Evolutionary conservation across 805 yeast species (phyloP).

Genomic region (Pichia thaimueangensis): DNA sequence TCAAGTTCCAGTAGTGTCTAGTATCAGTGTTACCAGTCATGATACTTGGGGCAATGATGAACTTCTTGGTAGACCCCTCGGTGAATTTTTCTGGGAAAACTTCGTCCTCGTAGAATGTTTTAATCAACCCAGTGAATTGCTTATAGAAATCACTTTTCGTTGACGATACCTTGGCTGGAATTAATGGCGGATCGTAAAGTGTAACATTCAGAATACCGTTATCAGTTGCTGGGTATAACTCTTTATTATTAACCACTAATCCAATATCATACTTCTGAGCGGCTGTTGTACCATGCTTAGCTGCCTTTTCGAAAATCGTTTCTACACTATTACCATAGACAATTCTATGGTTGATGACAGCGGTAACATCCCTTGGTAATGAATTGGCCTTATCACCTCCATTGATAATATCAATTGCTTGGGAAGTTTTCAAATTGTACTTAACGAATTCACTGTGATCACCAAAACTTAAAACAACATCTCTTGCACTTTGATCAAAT

Average conservation of each 20-base stretch:
- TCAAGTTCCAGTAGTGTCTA: slow-evolving; percentile 53
- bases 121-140: slow-evolving; percentile 53
- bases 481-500: slow-evolving; percentile 31
- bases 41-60: slow-evolving; percentile 48
- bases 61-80: slow-evolving; percentile 11
- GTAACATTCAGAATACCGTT: slow-evolving; percentile 24
- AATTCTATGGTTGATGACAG: slow-evolving; percentile 56
- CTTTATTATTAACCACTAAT: slow-evolving; percentile 27
- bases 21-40: slow-evolving; percentile 72
- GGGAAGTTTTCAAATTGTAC: slow-evolving; percentile 52
- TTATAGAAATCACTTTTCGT: slow-evolving; percentile 43
- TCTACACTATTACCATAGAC: slow-evolving; percentile 41
- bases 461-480: slow-evolving; percentile 28
- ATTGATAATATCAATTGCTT: slow-evolving; percentile 56
- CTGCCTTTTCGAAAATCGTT: slow-evolving; percentile 28
- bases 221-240: slow-evolving; percentile 16
- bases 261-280: slow-evolving; percentile 36
- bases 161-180: slow-evolving; percentile 42
- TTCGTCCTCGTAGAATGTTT: slow-evolving; percentile 53
- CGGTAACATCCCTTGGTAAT: slow-evolving; percentile 55
- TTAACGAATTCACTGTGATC: slow-evolving; percentile 19
- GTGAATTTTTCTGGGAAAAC: slow-evolving; percentile 25
- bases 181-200: slow-evolving; percentile 21
- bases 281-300: slow-evolving; percentile 26
- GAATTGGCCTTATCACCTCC: slow-evolving; percentile 80